A percentile compares a stretch with the other conserved stretches of the same genome.
phyloP scores from a whole-genome alignment of 495 filamentous ascomycete genomes.

The Paragyromitra xinjiangensis region DNA sequence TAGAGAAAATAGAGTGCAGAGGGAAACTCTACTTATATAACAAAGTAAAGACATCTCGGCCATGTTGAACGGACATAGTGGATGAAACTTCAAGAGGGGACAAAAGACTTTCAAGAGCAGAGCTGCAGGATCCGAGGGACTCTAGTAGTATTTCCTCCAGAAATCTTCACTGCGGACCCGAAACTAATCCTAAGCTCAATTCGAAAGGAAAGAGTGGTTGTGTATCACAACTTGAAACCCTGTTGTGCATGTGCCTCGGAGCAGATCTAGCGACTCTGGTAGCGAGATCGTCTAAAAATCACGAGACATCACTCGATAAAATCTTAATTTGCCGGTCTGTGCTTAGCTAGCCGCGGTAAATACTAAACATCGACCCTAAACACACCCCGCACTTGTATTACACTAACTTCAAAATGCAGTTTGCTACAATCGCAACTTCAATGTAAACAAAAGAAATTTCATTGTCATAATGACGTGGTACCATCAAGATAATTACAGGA shows the following conservation, averaged over 20 bases:
- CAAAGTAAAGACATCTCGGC: background rate
- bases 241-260: background rate
- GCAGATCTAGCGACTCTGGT: background rate
- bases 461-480: constrained; percentile 40
- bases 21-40: background rate
- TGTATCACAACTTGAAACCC: background rate
- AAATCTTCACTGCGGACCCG: background rate
- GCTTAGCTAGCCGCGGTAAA: background rate
- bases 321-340: background rate
- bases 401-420: background rate
- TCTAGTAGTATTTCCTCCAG: background rate
- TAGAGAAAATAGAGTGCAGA: background rate
- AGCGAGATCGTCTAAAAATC: background rate
- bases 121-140: background rate
- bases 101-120: background rate
- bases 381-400: background rate
- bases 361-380: background rate
- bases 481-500: constrained; percentile 37
- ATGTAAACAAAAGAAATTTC: constrained; percentile 30
- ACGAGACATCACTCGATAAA: background rate
- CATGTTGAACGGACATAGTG: background rate
- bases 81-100: background rate
- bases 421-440: background rate
- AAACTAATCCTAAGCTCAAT: background rate
- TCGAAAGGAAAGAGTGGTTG: no score